phyloP scores from a whole-genome alignment of 2,329 filamentous ascomycete species.

The Neofusicoccum ribis region DNA sequence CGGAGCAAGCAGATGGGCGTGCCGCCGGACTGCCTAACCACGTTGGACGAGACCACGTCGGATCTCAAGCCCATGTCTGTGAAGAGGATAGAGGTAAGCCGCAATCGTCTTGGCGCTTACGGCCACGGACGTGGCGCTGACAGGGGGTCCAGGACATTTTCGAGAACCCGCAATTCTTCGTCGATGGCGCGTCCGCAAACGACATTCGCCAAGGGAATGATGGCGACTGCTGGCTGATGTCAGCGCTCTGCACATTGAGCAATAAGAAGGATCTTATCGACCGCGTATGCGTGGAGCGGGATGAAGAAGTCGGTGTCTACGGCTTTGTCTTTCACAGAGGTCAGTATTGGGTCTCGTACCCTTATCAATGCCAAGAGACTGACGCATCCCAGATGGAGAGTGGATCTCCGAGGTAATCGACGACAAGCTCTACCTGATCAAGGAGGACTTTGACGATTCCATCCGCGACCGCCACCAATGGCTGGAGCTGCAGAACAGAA shows the following conservation, averaged over 20 bases:
- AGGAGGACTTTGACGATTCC: conserved; percentile 73
- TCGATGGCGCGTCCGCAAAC: conserved; percentile 72
- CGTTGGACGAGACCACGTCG: conserved; percentile 35
- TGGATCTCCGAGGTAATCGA: conserved; percentile 92
- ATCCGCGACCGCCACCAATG: conserved; percentile 72
- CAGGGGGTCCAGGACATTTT: conserved; percentile 71
- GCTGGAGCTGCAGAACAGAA: conserved; percentile 61
- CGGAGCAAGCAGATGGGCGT: conserved; percentile 43
- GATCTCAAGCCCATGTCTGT: conserved; percentile 66
- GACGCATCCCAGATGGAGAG: conserved; percentile 33
- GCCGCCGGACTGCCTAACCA: conserved; percentile 51
- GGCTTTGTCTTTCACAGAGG: conserved; percentile 79
- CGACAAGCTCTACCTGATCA: conserved; percentile 80
- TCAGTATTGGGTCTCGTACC: conserved; percentile 22
- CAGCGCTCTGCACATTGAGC: conserved; percentile 73
- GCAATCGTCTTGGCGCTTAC: background rate
- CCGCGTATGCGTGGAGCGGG: conserved; percentile 69
- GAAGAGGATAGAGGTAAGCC: conserved; percentile 63
- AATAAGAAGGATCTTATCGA: conserved; percentile 72
- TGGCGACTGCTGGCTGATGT: conserved; percentile 85
- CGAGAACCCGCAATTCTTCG: conserved; percentile 71
- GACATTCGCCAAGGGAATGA: conserved; percentile 76
- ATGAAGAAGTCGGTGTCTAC: conserved; percentile 76
- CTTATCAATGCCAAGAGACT: conserved; percentile 1
- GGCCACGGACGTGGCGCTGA: background rate